Conservation (phyloP, 192 early-diverging fungal species). For the Coemansia aciculifera region DNA sequence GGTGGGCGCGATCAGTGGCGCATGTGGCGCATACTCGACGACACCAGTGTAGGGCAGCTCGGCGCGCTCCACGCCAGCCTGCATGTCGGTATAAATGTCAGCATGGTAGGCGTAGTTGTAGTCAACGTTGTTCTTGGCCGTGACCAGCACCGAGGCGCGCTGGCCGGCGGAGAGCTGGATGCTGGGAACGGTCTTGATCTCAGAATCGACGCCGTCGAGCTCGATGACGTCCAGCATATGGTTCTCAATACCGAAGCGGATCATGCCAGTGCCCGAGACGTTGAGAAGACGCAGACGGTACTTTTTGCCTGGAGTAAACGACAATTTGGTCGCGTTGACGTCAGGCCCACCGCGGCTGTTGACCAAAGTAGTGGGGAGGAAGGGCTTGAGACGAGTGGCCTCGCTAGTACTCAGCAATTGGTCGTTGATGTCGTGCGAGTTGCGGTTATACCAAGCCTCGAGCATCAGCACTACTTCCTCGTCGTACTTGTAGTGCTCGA, state of each 20-base stretch:
- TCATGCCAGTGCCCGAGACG: constrained; percentile 71
- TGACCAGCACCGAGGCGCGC: constrained; percentile 78
- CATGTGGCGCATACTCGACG: constrained; percentile 37
- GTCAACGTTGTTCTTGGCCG: constrained; percentile 59
- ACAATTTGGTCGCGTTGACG: constrained; percentile 51
- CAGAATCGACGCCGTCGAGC: constrained; percentile 70
- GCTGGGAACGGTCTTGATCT: constrained; percentile 57
- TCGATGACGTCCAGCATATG: constrained; percentile 82
- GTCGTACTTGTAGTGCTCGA: constrained; percentile 63
- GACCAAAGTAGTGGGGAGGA: constrained; percentile 52
- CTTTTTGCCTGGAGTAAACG: constrained; percentile 73
- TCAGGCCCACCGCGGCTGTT: constrained; percentile 64
- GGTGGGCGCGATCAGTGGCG: constrained; percentile 26
- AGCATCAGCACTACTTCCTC: constrained; percentile 67
- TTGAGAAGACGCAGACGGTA: constrained; percentile 83
- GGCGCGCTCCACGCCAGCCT: constrained; percentile 38
- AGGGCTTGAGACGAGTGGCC: constrained; percentile 23
- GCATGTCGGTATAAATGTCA: constrained; percentile 60
- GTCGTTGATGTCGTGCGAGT: constrained; percentile 57
- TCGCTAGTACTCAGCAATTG: constrained; percentile 60
- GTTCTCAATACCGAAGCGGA: constrained; percentile 75
- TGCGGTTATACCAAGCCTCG: constrained; percentile 71
- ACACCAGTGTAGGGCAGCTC: constrained; percentile 35
- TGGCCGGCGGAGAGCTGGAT: constrained; percentile 72
- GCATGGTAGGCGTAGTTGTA: constrained; percentile 73